Conservation (phyloP, 306 rosid genomes). For the Sechiopsis laciniata region DNA sequence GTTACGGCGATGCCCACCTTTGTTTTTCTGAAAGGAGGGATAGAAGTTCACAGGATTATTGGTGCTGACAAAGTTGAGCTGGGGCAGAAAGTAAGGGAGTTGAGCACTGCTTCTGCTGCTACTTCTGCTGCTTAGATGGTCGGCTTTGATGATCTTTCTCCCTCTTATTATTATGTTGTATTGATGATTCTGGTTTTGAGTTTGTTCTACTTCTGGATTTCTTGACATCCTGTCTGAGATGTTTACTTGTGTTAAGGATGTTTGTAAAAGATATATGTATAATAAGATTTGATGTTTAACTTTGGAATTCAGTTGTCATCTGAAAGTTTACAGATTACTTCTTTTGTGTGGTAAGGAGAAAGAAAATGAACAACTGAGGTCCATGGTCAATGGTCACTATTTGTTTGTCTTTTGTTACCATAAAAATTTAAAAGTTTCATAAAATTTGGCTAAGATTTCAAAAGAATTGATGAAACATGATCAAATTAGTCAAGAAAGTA, state of each 20-base stretch:
- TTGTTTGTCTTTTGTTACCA: too few relatives aligned
- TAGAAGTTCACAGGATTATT: constrained; percentile 5
- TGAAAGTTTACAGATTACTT: neutral
- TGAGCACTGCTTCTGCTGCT: neutral
- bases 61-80: constrained; percentile 38
- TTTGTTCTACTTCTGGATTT: constrained; percentile 9
- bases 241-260: neutral
- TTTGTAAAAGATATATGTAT: neutral
- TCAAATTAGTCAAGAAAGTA: too few relatives aligned
- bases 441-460: too few relatives aligned
- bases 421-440: too few relatives aligned
- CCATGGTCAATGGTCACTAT: too few relatives aligned
- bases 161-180: neutral
- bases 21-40: constrained; percentile 32
- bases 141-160: neutral
- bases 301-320: neutral
- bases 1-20: constrained; percentile 58
- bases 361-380: neutral
- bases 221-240: neutral
- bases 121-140: neutral
- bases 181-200: neutral
- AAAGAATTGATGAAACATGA: too few relatives aligned
- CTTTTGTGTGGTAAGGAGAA: neutral
- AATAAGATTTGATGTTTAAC: neutral
- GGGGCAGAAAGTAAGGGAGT: neutral